Conservation (phyloP, 2,329 filamentous ascomycete species). For the Daldinia eschscholtzii region DNA sequence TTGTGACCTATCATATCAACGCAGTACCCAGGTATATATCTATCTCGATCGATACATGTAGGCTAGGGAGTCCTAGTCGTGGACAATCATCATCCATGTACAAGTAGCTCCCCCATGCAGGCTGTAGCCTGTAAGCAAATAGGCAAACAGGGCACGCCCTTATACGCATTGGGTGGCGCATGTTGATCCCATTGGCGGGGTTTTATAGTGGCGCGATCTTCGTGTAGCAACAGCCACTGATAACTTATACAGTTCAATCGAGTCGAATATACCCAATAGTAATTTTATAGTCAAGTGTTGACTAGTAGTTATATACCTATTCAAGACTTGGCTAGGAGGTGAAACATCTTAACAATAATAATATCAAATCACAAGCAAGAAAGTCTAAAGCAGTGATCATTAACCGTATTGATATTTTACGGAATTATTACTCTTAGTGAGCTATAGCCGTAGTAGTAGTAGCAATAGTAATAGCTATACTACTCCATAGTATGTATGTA, state of each 20-base stretch:
- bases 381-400: background rate
- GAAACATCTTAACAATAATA: background rate
- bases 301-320: too few species aligned
- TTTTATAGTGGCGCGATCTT: background rate
- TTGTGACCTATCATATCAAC: background rate
- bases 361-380: background rate
- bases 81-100: slow-evolving; percentile 9
- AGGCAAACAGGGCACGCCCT: slow-evolving; percentile 10
- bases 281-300: background rate
- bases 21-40: background rate
- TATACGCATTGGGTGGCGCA: slow-evolving; percentile 23
- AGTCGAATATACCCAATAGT: background rate
- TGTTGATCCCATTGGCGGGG: slow-evolving; percentile 20
- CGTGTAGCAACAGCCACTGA: background rate
- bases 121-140: too few species aligned
- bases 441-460: background rate
- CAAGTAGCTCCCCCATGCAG: too few species aligned
- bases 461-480: slow-evolving; percentile 1
- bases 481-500: background rate
- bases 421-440: slow-evolving; percentile 7
- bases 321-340: background rate
- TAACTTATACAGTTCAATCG: background rate
- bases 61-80: too few species aligned
- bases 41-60: slow-evolving; percentile 10
- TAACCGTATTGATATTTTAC: background rate